phyloP scores from a whole-genome alignment of 306 rosid species.

The Vachellia collinsii region DNA sequence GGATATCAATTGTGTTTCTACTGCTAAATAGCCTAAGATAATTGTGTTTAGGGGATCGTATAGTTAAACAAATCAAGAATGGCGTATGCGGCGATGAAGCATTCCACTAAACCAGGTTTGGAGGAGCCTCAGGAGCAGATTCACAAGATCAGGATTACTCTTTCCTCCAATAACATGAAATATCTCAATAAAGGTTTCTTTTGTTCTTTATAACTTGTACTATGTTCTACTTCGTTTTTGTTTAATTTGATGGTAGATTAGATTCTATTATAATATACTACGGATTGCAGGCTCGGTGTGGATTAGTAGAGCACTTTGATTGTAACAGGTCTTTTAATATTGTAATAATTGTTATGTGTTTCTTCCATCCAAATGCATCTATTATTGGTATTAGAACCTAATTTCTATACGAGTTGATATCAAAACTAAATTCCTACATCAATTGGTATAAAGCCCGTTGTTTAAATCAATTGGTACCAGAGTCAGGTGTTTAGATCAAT shows the following conservation, averaged over 20 bases:
- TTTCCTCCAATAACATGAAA: constrained; percentile 80
- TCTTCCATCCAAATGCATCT: too few species aligned
- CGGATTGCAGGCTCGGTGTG: not conserved
- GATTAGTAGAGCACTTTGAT: not conserved
- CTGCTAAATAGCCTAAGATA: not conserved
- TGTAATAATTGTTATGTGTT: too few species aligned
- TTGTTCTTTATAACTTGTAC: not conserved
- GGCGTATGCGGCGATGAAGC: constrained; percentile 81
- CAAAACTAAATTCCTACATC: too few species aligned
- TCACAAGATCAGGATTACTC: constrained; percentile 93
- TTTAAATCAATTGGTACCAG: too few species aligned
- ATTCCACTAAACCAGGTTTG: constrained; percentile 64
- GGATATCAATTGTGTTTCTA: not conserved
- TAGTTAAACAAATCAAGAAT: constrained; percentile 23
- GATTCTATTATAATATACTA: not conserved
- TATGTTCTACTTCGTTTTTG: not conserved
- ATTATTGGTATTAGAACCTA: too few species aligned
- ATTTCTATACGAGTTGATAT: too few species aligned
- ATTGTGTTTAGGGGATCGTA: not conserved
- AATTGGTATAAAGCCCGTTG: too few species aligned
- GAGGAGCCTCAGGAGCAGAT: constrained; percentile 75
- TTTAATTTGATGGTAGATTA: not conserved
- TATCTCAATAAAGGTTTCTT: constrained; percentile 76
- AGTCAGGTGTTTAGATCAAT: too few species aligned
- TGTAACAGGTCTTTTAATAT: not conserved